phyloP scores from a whole-genome alignment of 1,139 yeast species.

The Protomyces arabidopsidicola region DNA sequence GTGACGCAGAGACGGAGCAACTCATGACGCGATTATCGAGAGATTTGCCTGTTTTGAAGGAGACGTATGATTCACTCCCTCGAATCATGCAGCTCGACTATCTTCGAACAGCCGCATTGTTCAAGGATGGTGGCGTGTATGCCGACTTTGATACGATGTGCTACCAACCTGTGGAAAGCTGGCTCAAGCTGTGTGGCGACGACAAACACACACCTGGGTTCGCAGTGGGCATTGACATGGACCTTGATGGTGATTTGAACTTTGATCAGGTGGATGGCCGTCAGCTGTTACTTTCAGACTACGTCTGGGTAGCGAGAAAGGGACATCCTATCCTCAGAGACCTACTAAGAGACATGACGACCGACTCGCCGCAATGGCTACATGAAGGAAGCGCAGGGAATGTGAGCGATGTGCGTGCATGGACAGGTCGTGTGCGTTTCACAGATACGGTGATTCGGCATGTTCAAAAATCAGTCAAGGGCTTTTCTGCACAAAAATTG shows the following conservation, averaged over 20 bases:
- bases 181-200: slow-evolving; percentile 7
- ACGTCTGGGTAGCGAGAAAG: slow-evolving; percentile 73
- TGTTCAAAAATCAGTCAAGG: slow-evolving; percentile 37
- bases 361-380: slow-evolving; percentile 47
- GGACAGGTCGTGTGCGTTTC: slow-evolving; percentile 97
- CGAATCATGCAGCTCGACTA: slow-evolving; percentile 81
- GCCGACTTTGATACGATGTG: slow-evolving; percentile 75
- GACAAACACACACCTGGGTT: slow-evolving; percentile 14
- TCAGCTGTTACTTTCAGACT: slow-evolving; percentile 39
- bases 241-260: slow-evolving; percentile 4
- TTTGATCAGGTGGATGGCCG: slow-evolving; percentile 13
- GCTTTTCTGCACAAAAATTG: slow-evolving; percentile 50
- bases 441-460: slow-evolving; percentile 76
- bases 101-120: slow-evolving; percentile 75
- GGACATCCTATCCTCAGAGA: slow-evolving; percentile 91
- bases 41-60: slow-evolving; percentile 39
- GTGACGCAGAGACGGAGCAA: background rate
- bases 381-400: slow-evolving; percentile 44
- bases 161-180: slow-evolving; percentile 8
- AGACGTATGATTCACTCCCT: slow-evolving; percentile 78
- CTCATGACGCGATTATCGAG: slow-evolving; percentile 5
- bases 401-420: slow-evolving; percentile 69
- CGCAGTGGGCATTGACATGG: slow-evolving; percentile 28
- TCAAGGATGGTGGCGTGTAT: slow-evolving; percentile 92
- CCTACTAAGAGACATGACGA: slow-evolving; percentile 72